Evolutionary conservation across 176 grass and related monocot genomes (phyloP), one percentile per base, ranked within the genome.

Genomic region (Alloteropsis semialata): DNA sequence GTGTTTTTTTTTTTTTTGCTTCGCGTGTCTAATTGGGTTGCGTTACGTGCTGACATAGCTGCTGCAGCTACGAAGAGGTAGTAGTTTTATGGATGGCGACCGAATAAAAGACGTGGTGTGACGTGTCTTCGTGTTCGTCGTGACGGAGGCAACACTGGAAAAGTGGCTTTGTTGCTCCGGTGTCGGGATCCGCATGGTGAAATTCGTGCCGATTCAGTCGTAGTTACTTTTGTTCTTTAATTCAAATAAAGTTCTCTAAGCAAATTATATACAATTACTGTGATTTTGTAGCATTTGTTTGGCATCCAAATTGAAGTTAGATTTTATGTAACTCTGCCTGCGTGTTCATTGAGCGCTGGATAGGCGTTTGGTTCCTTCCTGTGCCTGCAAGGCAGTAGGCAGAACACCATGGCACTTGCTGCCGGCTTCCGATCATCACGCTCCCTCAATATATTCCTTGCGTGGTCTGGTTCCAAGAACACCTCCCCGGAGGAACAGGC

Each of bases 31-130:
- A 67, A 57, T 69, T 44, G 66, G 2, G 67, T 45, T n/a, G n/a
- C n/a, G n/a, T 0, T 76, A 39, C 25, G 27, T 88, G 75, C 67
- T 63, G 76, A 65, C 76, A 65, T 74, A 56, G 66, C 67, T 79
- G 74, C 75, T 82, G 85, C 74, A 19, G 61, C 81, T 55, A 73
- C 36, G 43, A 53, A 51, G 61, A 30, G 22, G 67, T 74, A 30
- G 57, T 46, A 17, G 49, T 29, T 58, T 46, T 48, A 49, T n/a
- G 53, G 60, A 29, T 50, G 72, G n/a, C 74, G 57, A 69, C 79
- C 11, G 63, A 87, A 83, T 77, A 77, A 87, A 69, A 53, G 13
- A 42, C 27, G 3, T 13, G 60, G 51, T 55, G 65, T 72, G 29
- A 73, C 77, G 45, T 68, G 46, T 84, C 37, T 27, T 22, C n/a